phyloP scores from a whole-genome alignment of 2,329 filamentous ascomycete genomes.

The Diaporthe aspalathi region DNA sequence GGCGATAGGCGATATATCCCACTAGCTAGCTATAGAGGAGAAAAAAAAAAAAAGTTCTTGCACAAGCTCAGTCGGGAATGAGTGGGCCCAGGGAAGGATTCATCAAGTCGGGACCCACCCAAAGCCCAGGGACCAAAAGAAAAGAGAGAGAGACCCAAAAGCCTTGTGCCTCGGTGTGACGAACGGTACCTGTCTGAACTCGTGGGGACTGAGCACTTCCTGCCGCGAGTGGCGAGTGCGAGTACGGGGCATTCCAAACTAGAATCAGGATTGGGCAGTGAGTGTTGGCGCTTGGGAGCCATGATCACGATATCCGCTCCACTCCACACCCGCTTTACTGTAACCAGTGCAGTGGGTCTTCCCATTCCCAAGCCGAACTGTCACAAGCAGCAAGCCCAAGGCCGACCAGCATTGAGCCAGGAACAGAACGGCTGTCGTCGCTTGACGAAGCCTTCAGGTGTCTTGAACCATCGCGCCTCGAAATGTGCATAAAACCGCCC shows the following conservation, averaged over 20 bases:
- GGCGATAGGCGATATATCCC: conserved; percentile 9
- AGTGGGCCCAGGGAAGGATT: background rate
- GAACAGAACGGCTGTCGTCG: background rate
- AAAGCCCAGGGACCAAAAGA: background rate
- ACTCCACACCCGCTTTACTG: background rate
- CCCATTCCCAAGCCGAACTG: background rate
- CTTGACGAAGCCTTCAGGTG: background rate
- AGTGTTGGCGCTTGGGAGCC: background rate
- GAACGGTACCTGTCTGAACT: background rate
- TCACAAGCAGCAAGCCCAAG: background rate
- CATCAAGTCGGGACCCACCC: background rate
- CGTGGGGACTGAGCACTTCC: background rate
- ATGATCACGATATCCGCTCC: conserved; percentile 8
- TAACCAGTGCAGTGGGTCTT: background rate
- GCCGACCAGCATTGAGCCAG: background rate
- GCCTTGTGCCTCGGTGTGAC: conserved; percentile 4
- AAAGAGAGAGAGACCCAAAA: background rate
- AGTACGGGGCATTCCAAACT: background rate
- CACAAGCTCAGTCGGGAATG: background rate
- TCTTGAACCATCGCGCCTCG: background rate
- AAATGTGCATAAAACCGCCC: background rate
- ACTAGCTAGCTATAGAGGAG: too few species aligned
- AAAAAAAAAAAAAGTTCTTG: background rate
- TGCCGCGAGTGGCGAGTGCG: conserved; percentile 10
- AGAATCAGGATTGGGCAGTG: conserved; percentile 6